Base-by-base conservation (phyloP, 495 filamentous ascomycete species). In the Neurospora sp. region DNA sequence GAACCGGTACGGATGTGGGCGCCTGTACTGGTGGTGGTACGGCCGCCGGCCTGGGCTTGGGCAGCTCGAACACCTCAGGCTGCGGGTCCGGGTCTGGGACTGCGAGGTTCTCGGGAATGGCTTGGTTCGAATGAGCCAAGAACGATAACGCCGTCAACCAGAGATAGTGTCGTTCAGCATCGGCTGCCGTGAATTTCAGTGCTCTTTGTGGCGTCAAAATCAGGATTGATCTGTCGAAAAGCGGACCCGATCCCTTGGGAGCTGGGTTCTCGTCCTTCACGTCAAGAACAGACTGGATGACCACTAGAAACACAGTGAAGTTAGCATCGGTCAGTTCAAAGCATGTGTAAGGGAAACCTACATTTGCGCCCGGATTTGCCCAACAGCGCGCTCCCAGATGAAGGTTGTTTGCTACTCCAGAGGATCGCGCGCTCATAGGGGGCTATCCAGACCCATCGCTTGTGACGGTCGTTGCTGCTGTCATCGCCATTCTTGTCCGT, bases 321-420 rank as follows among this genome's bases (percentile, higher is more conserved):
- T 46, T 22, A 70, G 22, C 68, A 37, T 20, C 35, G 42, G 31
- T 37, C 44, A 4, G 42, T 59, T 48, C 18, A 40, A 75, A 69
- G 27, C 18, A 22, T 22, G 31, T 65, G 69, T 16, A 40, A 39
- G 37, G 37, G 38, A 68, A 48, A 84, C 94, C 90, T 88, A 97
- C 95, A 85, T 82, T 99, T 99, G 77, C 96, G 90, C 39, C 96
- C 96, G 83, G 90, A 92, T 86, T 98, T 99, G 73, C 96, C 96
- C 84, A 98, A 85, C 80, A 98, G 83, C 31, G 96, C 94, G 77
- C 89, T 91, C 39, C 92, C 93, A 75, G 90, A 92, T 27, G 91
- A 92, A 27, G 96, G 96, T 81, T 98, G 96, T 86, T 97, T 97
- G 87, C 91, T 97, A 81, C 95, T 97, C 96, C 96, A 99, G 83